These are phyloP conservation scores for Benincasa hispida DNA, from an alignment of 306 rosid genomes.

Conservation along the genomic window DNA sequence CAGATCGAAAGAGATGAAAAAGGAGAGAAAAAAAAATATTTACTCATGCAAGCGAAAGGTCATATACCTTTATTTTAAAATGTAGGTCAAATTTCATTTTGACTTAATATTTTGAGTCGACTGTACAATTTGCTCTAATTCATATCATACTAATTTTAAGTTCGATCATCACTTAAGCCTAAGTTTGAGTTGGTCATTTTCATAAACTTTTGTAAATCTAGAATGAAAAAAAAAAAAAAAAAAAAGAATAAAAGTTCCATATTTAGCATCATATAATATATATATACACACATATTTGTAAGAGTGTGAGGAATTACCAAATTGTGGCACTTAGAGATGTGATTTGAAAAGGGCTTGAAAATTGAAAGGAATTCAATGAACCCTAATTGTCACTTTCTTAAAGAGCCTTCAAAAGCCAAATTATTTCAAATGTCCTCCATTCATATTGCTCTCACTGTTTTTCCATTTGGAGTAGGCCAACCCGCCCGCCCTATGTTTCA, in stretches of 20 bases:
- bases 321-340: not conserved
- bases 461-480: not conserved
- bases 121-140: no score
- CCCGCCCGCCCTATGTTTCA: not conserved
- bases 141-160: no score
- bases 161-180: not conserved
- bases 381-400: slow-evolving; percentile 10
- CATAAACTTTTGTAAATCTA: not conserved
- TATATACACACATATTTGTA: no score
- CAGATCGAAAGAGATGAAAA: no score
- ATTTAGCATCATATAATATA: not conserved
- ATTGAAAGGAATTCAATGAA: slow-evolving; percentile 3
- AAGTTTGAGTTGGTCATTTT: not conserved
- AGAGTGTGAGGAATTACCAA: slow-evolving; percentile 4
- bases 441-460: not conserved
- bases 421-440: not conserved
- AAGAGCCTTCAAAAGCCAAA: not conserved
- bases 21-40: no score
- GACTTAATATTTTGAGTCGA: no score
- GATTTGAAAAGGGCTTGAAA: not conserved
- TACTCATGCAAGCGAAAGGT: no score
- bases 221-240: not conserved
- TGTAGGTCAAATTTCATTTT: no score
- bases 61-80: no score
- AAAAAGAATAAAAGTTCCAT: not conserved